Conservation (phyloP, 176 grass and related monocot species). For the Saccharum spontaneum region DNA sequence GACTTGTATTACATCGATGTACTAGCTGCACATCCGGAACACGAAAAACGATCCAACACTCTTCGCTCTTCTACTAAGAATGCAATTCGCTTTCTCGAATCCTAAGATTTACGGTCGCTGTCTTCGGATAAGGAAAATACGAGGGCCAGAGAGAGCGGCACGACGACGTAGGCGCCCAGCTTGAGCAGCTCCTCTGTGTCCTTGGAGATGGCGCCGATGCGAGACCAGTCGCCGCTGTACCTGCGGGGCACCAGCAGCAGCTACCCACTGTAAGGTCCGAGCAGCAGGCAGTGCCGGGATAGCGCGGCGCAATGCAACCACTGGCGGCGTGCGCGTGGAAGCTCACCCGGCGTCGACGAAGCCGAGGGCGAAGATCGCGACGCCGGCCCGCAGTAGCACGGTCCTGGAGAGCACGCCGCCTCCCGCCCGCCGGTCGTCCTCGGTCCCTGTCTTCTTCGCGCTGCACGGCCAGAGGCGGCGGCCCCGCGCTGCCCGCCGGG, state of each 20-base stretch:
- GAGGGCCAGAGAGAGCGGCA: constrained; percentile 66
- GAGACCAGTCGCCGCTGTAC: constrained; percentile 93
- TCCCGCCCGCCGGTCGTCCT: neutral
- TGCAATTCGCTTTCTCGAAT: no score
- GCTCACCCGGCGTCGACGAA: constrained; percentile 90
- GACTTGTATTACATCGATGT: no score
- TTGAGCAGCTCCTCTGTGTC: constrained; percentile 80
- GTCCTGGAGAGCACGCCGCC: constrained; percentile 30
- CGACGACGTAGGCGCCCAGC: constrained; percentile 58
- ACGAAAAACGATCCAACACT: no score
- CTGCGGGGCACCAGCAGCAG: constrained; percentile 25
- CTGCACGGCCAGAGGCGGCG: constrained; percentile 1
- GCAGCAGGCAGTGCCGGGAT: neutral
- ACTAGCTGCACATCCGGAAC: no score
- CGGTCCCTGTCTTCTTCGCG: constrained; percentile 2
- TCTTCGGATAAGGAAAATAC: constrained; percentile 35
- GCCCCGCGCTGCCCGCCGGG: neutral
- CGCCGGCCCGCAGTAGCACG: constrained; percentile 45
- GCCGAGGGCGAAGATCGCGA: constrained; percentile 68
- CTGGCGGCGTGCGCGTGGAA: no score
- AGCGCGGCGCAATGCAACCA: no score
- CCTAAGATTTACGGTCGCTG: constrained; percentile 1
- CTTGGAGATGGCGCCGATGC: constrained; percentile 72
- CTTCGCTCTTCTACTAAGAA: no score
- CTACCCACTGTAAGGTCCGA: neutral